Evolutionary conservation across 2,329 filamentous ascomycete genomes (phyloP).

Genomic region (Acephala macrosclerotiorum): DNA sequence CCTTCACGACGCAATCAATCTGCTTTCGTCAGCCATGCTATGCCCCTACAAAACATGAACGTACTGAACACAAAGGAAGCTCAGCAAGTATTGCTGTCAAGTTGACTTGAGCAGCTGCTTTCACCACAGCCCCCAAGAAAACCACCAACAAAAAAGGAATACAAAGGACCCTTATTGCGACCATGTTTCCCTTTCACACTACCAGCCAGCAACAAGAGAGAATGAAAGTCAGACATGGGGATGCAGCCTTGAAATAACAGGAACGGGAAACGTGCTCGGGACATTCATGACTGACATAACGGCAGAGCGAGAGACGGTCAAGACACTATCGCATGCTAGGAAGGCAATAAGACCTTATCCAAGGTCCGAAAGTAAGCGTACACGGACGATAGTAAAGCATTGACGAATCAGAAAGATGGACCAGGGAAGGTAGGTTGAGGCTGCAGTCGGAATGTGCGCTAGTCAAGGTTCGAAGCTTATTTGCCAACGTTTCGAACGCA

Average conservation of each 20-base stretch:
- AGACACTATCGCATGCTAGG: background rate
- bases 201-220: background rate
- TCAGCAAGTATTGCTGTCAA: constrained; percentile 17
- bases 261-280: background rate
- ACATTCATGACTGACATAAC: background rate
- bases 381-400: background rate
- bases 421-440: background rate
- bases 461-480: background rate
- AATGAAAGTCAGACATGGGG: background rate
- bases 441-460: background rate
- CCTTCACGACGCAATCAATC: constrained; percentile 18
- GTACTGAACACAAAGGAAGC: constrained; percentile 27
- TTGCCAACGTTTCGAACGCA: too few relatives aligned
- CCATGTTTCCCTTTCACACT: background rate
- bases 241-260: background rate
- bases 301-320: background rate
- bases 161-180: background rate
- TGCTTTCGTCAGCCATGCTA: constrained; percentile 3
- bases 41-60: background rate
- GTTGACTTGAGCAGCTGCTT: constrained; percentile 12
- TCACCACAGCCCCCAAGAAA: constrained; percentile 5
- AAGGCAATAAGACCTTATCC: background rate
- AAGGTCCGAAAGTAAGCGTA: background rate
- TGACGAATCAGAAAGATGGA: background rate
- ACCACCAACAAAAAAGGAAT: background rate